Conservation (phyloP, 345 rosid species). For the Schrenkiella parvula region DNA sequence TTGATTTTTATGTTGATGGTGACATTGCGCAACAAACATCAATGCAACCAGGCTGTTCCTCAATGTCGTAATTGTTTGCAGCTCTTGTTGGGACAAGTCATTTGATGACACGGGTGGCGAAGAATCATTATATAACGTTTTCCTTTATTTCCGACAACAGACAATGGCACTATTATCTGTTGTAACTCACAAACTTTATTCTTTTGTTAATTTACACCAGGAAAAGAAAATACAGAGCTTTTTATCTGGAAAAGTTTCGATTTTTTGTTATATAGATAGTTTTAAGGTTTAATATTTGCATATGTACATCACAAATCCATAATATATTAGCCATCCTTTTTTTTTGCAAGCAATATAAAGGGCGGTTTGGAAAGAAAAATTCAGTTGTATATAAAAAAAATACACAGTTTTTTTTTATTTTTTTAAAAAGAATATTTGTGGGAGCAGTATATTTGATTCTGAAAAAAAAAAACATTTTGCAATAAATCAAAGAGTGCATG, state of each 20-base stretch:
- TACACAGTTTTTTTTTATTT: too few species aligned
- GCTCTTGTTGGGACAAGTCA: background rate
- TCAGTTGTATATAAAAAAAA: too few species aligned
- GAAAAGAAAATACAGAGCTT: background rate
- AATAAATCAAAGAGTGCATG: background rate
- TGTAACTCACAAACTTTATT: background rate
- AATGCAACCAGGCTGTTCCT: background rate
- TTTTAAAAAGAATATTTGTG: background rate
- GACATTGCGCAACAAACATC: background rate
- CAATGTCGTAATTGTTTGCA: background rate
- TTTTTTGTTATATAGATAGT: too few species aligned
- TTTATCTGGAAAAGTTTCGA: too few species aligned
- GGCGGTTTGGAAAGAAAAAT: background rate
- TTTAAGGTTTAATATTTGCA: background rate
- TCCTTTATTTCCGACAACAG: background rate
- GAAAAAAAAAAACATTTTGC: background rate
- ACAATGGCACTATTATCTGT: background rate
- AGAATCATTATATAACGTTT: background rate
- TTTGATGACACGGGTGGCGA: background rate
- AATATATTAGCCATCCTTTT: background rate
- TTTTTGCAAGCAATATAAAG: background rate
- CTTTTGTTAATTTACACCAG: background rate
- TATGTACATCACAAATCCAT: background rate
- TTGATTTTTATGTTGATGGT: background rate
- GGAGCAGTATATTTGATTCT: background rate